Evolutionary conservation across 2,329 filamentous ascomycete genomes (phyloP), one percentile per base, ranked within the genome.

Genomic region (Fusarium nanum): DNA sequence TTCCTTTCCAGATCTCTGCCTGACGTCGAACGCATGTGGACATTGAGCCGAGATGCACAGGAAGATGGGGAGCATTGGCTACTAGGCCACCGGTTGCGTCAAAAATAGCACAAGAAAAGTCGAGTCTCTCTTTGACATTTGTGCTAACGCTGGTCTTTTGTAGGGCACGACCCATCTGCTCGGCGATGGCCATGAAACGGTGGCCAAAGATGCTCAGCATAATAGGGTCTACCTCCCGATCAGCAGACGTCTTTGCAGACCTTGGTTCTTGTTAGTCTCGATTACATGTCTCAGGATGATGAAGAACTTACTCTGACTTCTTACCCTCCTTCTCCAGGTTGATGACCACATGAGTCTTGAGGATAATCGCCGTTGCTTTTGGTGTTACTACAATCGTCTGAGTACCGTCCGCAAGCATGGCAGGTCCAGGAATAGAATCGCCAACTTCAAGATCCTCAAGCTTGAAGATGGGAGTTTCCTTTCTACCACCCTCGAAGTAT

Each of bases 341-440:
- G 76, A 98, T 94, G 9, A 98, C 87, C 10, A 98, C 93, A 74
- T 97, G 95, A 0, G 94, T 97, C 67, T 93, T 86, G 20, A 97
- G 89, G 32, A 97, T 85, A 25, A 94, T 81, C 0, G 94, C 95
- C 23, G 89, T 88, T 4, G 93, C 88, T 30, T 87, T 88, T 0
- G 94, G 95, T 0, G 93, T 92, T 5, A 98, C 90, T 1, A 98
- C 93, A 67, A 98, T 96, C 0, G 95, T 98, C 80, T 98, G 95
- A 1, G 92, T 94, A 11, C 91, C 91, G 76, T 95, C 94, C 4
- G 93, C 93, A 61, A 97, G 86, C 80, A 97, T 93, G 1, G 94
- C 94, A 1, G 94, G 94, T 0, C 94, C 94, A 50, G 86, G 83
- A 56, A 97, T 84, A 22, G 89, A 87, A 65, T 94, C 89, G 4